Conservation (phyloP, 2,329 filamentous ascomycete genomes). For the Penicillium sp. region DNA sequence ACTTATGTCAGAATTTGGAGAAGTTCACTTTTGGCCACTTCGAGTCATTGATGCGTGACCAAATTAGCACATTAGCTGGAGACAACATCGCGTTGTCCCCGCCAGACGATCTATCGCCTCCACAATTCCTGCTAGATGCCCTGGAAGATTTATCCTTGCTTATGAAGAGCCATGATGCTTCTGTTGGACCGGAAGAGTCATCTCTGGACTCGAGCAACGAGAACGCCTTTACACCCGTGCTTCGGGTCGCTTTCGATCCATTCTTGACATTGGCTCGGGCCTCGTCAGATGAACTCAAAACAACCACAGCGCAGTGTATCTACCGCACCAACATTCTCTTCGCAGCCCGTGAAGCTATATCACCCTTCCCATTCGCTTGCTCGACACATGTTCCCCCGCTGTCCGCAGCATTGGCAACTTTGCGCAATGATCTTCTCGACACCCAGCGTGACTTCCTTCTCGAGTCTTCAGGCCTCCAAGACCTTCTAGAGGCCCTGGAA, state of each 20-base stretch:
- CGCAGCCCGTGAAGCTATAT: conserved; percentile 40
- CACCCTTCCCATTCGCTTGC: conserved; percentile 61
- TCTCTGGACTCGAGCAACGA: conserved; percentile 59
- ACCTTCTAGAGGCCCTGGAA: conserved; percentile 61
- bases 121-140: conserved; percentile 77
- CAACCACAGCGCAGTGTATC: conserved; percentile 48
- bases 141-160: conserved; percentile 75
- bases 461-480: conserved; percentile 70
- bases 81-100: conserved; percentile 71
- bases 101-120: conserved; percentile 72
- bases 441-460: conserved; percentile 74
- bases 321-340: conserved; percentile 52
- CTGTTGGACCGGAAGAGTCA: conserved; percentile 53
- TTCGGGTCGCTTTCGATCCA: conserved; percentile 80
- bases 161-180: conserved; percentile 85
- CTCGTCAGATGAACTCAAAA: conserved; percentile 45
- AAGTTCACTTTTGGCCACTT: conserved; percentile 81
- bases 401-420: conserved; percentile 54
- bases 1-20: conserved; percentile 68
- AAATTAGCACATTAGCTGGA: conserved; percentile 64
- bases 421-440: conserved; percentile 58
- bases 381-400: conserved; percentile 57
- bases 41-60: conserved; percentile 75
- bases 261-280: conserved; percentile 70
- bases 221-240: conserved; percentile 71